Conservation (phyloP, 768 basidiomycete species). For the Gloeostereum incarnatum region DNA sequence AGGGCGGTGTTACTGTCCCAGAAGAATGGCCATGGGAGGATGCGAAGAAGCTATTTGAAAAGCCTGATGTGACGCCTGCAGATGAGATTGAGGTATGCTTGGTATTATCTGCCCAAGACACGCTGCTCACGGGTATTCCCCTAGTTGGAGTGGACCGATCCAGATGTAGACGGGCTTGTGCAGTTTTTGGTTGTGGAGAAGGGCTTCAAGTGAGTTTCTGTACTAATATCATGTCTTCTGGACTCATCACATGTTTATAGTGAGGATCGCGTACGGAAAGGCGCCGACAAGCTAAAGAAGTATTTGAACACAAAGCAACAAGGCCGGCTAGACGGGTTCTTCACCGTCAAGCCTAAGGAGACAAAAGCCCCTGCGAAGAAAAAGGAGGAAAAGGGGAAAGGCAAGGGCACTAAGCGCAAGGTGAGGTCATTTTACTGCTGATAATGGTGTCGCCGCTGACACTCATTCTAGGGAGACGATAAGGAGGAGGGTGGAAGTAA, state of each 20-base stretch:
- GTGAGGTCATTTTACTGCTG: slow-evolving; percentile 17
- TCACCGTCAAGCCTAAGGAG: slow-evolving; percentile 44
- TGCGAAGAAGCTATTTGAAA: slow-evolving; percentile 83
- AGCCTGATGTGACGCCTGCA: slow-evolving; percentile 84
- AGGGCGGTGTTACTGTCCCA: slow-evolving; percentile 74
- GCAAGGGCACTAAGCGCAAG: slow-evolving; percentile 40
- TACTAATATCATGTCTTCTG: neutral
- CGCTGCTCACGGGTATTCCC: neutral
- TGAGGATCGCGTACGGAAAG: slow-evolving; percentile 93
- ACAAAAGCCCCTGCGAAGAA: slow-evolving; percentile 25
- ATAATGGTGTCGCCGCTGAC: neutral
- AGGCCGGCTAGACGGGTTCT: slow-evolving; percentile 93
- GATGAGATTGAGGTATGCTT: slow-evolving; percentile 70
- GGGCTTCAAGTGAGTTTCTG: slow-evolving; percentile 79
- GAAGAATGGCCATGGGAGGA: slow-evolving; percentile 98
- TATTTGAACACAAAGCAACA: slow-evolving; percentile 88
- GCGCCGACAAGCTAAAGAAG: slow-evolving; percentile 87
- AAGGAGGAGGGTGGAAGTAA: slow-evolving; percentile 23
- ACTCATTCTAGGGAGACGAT: slow-evolving; percentile 26
- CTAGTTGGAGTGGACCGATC: slow-evolving; percentile 90
- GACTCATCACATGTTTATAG: slow-evolving; percentile 28
- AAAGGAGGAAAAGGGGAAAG: slow-evolving; percentile 27
- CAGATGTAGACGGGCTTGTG: slow-evolving; percentile 88
- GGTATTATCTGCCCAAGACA: neutral
- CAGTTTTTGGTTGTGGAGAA: slow-evolving; percentile 92